phyloP scores from a whole-genome alignment of 148 eudicot genomes.

The Selenicereus undatus region DNA sequence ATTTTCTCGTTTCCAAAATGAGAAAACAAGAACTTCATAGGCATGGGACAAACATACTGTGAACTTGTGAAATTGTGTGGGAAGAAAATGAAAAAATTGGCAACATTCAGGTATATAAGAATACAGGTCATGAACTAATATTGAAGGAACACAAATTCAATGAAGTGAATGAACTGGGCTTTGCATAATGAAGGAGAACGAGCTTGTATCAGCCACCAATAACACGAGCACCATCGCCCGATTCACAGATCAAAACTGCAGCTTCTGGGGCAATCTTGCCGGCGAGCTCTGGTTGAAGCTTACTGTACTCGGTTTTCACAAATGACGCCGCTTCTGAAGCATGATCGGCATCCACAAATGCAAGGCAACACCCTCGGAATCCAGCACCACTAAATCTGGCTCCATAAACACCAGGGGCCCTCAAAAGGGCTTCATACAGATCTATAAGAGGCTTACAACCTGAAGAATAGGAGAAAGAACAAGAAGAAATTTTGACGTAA shows the following conservation, averaged over 20 bases:
- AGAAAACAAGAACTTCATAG: too few relatives aligned
- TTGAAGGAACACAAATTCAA: neutral
- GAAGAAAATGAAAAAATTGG: neutral
- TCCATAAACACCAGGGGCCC: conserved; percentile 79
- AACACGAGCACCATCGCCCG: conserved; percentile 73
- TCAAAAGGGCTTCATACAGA: conserved; percentile 69
- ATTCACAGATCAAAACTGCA: conserved; percentile 66
- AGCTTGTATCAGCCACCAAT: conserved; percentile 26
- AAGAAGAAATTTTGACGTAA: neutral
- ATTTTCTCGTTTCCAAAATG: too few relatives aligned
- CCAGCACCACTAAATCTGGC: conserved; percentile 99
- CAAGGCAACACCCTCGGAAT: conserved; percentile 93
- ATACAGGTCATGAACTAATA: neutral
- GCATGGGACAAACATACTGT: too few relatives aligned
- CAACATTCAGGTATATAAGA: neutral
- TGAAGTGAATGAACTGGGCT: neutral
- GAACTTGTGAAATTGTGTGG: neutral
- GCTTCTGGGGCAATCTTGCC: conserved; percentile 45
- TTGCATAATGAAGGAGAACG: neutral
- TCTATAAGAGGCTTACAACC: conserved; percentile 90
- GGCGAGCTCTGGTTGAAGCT: conserved; percentile 64
- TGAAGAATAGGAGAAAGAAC: conserved; percentile 14
- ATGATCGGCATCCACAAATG: conserved; percentile 61
- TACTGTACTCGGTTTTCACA: conserved; percentile 55
- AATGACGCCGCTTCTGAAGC: conserved; percentile 64